These are phyloP conservation scores for Dittrichia graveolens DNA, from an alignment of 129 eudicot species.

Conservation along the genomic window DNA sequence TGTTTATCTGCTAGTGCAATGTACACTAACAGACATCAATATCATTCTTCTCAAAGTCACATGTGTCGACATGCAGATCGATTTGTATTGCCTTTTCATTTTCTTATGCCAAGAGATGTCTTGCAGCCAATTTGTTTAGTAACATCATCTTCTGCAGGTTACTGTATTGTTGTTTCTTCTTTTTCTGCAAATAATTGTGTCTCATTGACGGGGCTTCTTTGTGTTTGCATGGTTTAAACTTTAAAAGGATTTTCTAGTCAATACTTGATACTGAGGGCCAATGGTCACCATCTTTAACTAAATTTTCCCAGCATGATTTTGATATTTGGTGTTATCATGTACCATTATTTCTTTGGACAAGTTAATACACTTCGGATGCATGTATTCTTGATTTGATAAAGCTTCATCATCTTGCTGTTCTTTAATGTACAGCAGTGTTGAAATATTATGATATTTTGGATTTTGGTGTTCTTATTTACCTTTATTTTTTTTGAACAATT, in stretches of 20 bases:
- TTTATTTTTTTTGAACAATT: too few relatives aligned
- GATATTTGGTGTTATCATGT: neutral
- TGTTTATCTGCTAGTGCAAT: neutral
- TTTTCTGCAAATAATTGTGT: neutral
- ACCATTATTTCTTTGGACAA: neutral
- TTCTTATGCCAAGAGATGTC: slow-evolving; percentile 7
- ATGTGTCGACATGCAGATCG: neutral
- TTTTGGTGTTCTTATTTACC: too few relatives aligned
- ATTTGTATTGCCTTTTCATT: neutral
- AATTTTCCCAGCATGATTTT: neutral
- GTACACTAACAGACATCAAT: neutral
- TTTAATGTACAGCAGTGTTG: neutral
- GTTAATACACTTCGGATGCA: neutral
- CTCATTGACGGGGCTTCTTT: slow-evolving; percentile 7
- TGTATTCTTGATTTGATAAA: slow-evolving; percentile 13
- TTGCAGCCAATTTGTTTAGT: slow-evolving; percentile 1
- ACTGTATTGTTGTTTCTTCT: slow-evolving; percentile 6
- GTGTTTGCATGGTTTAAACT: neutral
- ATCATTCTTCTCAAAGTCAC: slow-evolving; percentile 1
- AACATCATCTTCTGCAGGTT: neutral
- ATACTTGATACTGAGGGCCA: slow-evolving; percentile 1
- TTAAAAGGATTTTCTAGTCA: neutral
- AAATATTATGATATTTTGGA: too few relatives aligned
- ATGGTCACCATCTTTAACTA: neutral
- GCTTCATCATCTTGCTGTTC: slow-evolving; percentile 17